Percentiles rank a stretch among this genome's conserved stretches.
phyloP scores from a whole-genome alignment of 2,329 filamentous ascomycete genomes.

The Fusarium sp. region DNA sequence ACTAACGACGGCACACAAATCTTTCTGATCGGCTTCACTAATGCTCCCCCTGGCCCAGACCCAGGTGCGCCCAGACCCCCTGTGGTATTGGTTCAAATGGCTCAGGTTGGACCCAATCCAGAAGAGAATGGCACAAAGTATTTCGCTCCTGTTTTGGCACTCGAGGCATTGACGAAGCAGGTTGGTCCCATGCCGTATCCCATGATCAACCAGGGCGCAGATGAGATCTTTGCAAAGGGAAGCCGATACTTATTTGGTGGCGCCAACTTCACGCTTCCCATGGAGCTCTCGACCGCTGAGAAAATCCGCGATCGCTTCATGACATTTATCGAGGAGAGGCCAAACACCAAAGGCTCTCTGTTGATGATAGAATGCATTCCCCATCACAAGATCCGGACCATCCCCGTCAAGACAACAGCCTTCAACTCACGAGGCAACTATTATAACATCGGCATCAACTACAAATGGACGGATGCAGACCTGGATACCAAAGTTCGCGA shows the following conservation, averaged over 20 bases:
- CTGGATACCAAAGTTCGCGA: slow-evolving; percentile 39
- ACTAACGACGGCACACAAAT: slow-evolving; percentile 44
- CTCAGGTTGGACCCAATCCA: slow-evolving; percentile 40
- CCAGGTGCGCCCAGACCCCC: slow-evolving; percentile 38
- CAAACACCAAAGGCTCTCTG: slow-evolving; percentile 28
- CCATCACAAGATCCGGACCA: slow-evolving; percentile 16
- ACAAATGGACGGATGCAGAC: slow-evolving; percentile 32
- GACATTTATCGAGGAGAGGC: slow-evolving; percentile 31
- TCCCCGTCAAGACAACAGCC: slow-evolving; percentile 39
- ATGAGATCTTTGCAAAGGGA: slow-evolving; percentile 55
- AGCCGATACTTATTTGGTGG: slow-evolving; percentile 58
- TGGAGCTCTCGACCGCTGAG: slow-evolving; percentile 48
- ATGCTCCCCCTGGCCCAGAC: slow-evolving; percentile 39
- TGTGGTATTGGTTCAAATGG: slow-evolving; percentile 35
- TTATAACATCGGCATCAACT: slow-evolving; percentile 40
- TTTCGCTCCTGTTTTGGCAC: slow-evolving; percentile 55
- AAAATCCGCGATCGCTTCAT: slow-evolving; percentile 36
- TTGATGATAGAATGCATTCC: slow-evolving; percentile 42
- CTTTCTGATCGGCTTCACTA: slow-evolving; percentile 32
- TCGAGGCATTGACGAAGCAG: slow-evolving; percentile 55
- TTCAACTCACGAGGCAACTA: slow-evolving; percentile 47
- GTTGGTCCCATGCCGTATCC: slow-evolving; percentile 58
- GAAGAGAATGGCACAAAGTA: slow-evolving; percentile 41
- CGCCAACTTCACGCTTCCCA: slow-evolving; percentile 58
- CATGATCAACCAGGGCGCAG: slow-evolving; percentile 56